Conservation (phyloP, 352 stramenopile genomes). For the Aphanomyces invadans region DNA sequence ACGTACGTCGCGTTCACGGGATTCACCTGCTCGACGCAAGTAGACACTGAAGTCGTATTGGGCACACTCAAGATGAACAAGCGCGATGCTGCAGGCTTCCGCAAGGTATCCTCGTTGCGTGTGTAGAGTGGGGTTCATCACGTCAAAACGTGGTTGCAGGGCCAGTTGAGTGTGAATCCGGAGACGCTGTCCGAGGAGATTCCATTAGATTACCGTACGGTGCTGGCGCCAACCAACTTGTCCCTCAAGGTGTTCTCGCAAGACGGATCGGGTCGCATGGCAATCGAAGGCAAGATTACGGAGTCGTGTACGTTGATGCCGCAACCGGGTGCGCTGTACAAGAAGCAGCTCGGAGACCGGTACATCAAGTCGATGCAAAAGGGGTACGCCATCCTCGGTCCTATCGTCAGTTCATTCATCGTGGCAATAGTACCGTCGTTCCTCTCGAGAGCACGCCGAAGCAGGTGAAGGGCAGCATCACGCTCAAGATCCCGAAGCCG, state of each 20-base stretch:
- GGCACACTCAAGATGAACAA: constrained; percentile 81
- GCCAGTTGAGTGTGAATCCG: constrained; percentile 68
- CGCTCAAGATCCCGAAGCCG: constrained; percentile 22
- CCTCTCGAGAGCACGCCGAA: constrained; percentile 22
- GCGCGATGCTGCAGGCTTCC: constrained; percentile 51
- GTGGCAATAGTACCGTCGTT: constrained; percentile 24
- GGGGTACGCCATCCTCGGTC: constrained; percentile 12
- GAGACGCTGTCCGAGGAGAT: constrained; percentile 63
- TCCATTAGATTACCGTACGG: constrained; percentile 73
- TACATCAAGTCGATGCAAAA: constrained; percentile 75
- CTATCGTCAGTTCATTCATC: too few species aligned
- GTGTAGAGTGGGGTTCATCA: background rate
- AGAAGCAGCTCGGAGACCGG: constrained; percentile 73
- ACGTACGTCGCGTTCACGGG: too few species aligned
- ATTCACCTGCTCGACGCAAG: background rate
- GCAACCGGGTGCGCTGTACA: constrained; percentile 78
- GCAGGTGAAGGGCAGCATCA: constrained; percentile 23
- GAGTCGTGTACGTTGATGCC: constrained; percentile 82
- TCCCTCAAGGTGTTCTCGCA: constrained; percentile 82
- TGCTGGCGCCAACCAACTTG: constrained; percentile 65
- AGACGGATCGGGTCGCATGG: constrained; percentile 78
- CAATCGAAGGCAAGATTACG: constrained; percentile 79
- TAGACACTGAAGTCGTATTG: constrained; percentile 79
- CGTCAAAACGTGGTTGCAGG: constrained; percentile 30
- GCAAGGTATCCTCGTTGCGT: constrained; percentile 41